phyloP scores from a whole-genome alignment of 108 stramenopile species.

The Cyclotella cryptica region DNA sequence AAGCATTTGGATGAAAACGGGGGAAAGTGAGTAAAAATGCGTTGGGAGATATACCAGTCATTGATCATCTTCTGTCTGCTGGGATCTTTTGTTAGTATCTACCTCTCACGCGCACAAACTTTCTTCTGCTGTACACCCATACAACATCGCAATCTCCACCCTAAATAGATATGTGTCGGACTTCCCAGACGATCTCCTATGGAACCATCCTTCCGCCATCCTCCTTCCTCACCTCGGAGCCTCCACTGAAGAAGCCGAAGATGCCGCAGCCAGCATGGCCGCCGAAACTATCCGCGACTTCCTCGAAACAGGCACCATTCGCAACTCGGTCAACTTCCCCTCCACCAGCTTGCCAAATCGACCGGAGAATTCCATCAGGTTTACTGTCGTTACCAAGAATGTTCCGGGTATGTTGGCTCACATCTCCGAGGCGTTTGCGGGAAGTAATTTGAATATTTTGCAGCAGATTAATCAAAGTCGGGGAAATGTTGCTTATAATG shows the following conservation, averaged over 20 bases:
- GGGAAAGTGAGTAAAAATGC: conserved; percentile 48
- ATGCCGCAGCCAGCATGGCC: conserved; percentile 92
- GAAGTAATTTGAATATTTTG: conserved; percentile 80
- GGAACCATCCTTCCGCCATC: conserved; percentile 88
- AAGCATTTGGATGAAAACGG: conserved; percentile 81
- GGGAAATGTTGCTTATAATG: conserved; percentile 92
- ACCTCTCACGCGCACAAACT: too few relatives aligned
- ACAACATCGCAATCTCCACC: not conserved
- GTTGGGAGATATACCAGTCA: not conserved
- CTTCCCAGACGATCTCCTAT: conserved; percentile 90
- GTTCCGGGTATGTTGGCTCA: conserved; percentile 86
- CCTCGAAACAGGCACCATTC: conserved; percentile 87
- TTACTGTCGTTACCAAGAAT: conserved; percentile 93
- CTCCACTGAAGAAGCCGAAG: conserved; percentile 96
- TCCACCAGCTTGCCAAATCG: conserved; percentile 67
- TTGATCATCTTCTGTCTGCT: too few relatives aligned
- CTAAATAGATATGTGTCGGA: conserved; percentile 73
- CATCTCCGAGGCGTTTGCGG: conserved; percentile 85
- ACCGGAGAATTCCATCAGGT: conserved; percentile 73
- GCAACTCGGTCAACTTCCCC: conserved; percentile 94
- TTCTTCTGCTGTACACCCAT: not conserved
- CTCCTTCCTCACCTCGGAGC: conserved; percentile 96
- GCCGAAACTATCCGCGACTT: conserved; percentile 88
- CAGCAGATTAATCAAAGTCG: conserved; percentile 94
- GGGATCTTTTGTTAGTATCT: too few relatives aligned